A percentile compares a stretch with the other conserved stretches of the same genome.
phyloP scores from a whole-genome alignment of 257 asterid genomes.

The Voacanga thouarsii region DNA sequence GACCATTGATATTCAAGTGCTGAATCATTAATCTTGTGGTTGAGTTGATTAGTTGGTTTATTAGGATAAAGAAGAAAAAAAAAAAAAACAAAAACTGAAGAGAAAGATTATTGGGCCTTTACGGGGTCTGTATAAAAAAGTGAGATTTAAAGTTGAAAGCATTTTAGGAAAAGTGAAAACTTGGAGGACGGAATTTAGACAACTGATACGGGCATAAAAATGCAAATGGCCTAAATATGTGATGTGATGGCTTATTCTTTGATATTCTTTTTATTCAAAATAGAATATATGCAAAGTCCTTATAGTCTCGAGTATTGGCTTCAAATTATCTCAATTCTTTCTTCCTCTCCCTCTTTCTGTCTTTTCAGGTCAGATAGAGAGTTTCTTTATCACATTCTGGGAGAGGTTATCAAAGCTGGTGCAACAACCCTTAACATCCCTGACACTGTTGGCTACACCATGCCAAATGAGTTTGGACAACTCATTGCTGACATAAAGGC shows the following conservation, averaged over 20 bases:
- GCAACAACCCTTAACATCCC: conserved; percentile 98
- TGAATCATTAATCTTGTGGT: not conserved
- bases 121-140: not conserved
- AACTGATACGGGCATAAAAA: no score
- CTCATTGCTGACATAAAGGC: conserved; percentile 81
- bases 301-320: not conserved
- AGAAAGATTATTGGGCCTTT: not conserved
- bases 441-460: conserved; percentile 84
- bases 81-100: not conserved
- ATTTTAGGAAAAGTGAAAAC: not conserved
- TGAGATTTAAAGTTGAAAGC: not conserved
- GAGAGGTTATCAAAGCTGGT: conserved; percentile 90
- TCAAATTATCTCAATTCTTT: not conserved
- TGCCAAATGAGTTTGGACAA: conserved; percentile 80
- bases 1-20: not conserved
- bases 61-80: not conserved
- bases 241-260: not conserved
- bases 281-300: not conserved
- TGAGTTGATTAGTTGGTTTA: not conserved
- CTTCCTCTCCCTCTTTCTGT: not conserved
- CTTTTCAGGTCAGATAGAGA: conserved; percentile 68
- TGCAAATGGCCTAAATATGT: not conserved
- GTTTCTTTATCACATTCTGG: conserved; percentile 84
- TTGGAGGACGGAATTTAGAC: not conserved
- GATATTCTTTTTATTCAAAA: not conserved